Conservation (phyloP, 1,284 basidiomycete genomes). For the Ceratobasidium sp. region DNA sequence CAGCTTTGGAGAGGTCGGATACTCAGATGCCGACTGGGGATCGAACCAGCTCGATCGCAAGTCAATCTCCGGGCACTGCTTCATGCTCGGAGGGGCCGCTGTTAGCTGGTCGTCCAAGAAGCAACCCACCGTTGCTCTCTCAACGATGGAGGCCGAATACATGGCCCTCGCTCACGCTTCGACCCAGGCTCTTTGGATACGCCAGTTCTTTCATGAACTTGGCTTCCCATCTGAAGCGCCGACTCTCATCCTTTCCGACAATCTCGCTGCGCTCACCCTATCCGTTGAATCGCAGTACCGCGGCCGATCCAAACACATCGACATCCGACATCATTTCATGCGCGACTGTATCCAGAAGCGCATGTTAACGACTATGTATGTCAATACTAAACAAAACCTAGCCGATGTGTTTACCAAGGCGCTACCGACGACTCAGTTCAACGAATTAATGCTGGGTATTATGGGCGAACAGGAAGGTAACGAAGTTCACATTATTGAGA, state of each 20-base stretch:
- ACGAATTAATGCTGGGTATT: background rate
- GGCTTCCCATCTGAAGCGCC: conserved; percentile 50
- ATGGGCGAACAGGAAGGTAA: conserved; percentile 65
- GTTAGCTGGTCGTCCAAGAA: conserved; percentile 60
- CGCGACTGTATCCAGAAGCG: conserved; percentile 54
- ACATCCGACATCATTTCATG: conserved; percentile 61
- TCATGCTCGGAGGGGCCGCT: conserved; percentile 48
- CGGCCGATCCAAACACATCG: conserved; percentile 61
- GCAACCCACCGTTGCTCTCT: conserved; percentile 58
- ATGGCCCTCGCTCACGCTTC: conserved; percentile 57
- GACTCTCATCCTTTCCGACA: conserved; percentile 58
- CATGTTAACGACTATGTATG: conserved; percentile 5
- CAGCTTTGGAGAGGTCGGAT: background rate
- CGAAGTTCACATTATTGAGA: background rate
- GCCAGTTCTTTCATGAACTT: conserved; percentile 54
- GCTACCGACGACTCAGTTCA: conserved; percentile 35
- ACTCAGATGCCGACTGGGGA: conserved; percentile 43
- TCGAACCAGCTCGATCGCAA: conserved; percentile 12
- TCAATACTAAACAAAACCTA: conserved; percentile 37
- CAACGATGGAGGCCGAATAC: conserved; percentile 61
- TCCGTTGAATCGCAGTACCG: conserved; percentile 57
- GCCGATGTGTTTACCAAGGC: conserved; percentile 54
- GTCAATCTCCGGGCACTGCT: conserved; percentile 54
- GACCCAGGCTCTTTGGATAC: conserved; percentile 58
- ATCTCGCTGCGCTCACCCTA: conserved; percentile 58